Base-by-base conservation (phyloP, 768 basidiomycete genomes). In the Termitomyces bulborhizus region DNA sequence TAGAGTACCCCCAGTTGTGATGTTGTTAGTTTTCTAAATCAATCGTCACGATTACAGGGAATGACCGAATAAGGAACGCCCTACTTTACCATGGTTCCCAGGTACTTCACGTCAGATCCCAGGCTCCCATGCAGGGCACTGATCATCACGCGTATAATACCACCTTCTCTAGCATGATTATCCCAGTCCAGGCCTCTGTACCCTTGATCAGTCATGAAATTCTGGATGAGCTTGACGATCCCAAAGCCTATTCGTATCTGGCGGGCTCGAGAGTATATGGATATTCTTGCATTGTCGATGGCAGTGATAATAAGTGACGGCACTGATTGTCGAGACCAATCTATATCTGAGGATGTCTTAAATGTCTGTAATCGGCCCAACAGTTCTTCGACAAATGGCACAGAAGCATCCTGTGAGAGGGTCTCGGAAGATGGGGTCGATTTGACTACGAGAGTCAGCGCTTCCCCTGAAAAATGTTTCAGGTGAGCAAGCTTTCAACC, bases 391-490 rank as follows among this genome's bases (percentile, higher is more conserved):
- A 69, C 62, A 74, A 78, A 60, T 54, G 54, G 31, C 46, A 63
- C 21, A 61, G 73, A 57, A 53, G 54, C 13, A 13, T 62, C 48
- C 18, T 62, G 36, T 36, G 47, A 12, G 27, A 68, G 51, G 32
- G 55, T 55, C 11, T 53, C 21, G 40, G 43, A 46, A 26, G 61
- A 44, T 46, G 68, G 68, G 1, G 69, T 71, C 43, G 69, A 59
- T 24, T 66, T 66, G 6, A 71, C 64, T 15, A 85, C 68, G 7
- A 76, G 47, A 3, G 78, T 73, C 13, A 88, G 66, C 0, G 84
- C 82, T 26, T 88, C 81, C 27, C 76, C 54, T 32, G 67, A 75
- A 59, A 88, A 89, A 65, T 92, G 89, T 57, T 86, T 86, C 66
- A 90, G 66, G 63, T 89, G 74, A 0, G 74, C 73, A 2, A 90